Percentiles rank a stretch among this genome's conserved stretches.
Conservation (phyloP, 371 early-diverging fungal genomes). For the Saksenaea oblongispora region DNA sequence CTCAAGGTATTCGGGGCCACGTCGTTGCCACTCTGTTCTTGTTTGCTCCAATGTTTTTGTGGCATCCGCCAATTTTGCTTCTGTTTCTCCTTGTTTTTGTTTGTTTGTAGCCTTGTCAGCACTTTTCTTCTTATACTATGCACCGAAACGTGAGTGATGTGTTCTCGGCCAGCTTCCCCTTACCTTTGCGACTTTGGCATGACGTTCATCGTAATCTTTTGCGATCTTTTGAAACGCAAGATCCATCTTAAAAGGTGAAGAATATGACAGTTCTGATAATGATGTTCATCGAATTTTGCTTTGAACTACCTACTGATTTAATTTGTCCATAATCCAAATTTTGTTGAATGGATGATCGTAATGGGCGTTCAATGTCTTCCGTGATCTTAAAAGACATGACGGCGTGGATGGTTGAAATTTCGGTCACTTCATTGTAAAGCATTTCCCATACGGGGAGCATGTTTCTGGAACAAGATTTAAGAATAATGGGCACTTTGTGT, state of each 20-base stretch:
- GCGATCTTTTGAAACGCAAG: constrained; percentile 39
- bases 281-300: background rate
- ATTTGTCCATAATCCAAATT: constrained; percentile 18
- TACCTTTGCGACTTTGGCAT: constrained; percentile 37
- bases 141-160: background rate
- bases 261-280: background rate
- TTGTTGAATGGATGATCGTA: constrained; percentile 29
- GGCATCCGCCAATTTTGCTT: constrained; percentile 29
- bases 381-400: constrained; percentile 41
- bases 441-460: constrained; percentile 41
- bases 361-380: constrained; percentile 47
- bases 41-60: constrained; percentile 26
- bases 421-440: constrained; percentile 43
- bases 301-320: constrained; percentile 17
- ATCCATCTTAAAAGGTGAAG: constrained; percentile 30
- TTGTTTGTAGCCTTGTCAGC: constrained; percentile 33
- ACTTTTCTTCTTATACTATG: constrained; percentile 40
- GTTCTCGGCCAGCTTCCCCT: background rate
- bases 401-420: constrained; percentile 46
- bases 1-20: constrained; percentile 46
- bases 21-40: constrained; percentile 40
- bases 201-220: constrained; percentile 52
- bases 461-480: constrained; percentile 8
- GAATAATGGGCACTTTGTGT: background rate
- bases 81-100: constrained; percentile 30